Evolutionary conservation across 208 protist genomes (phyloP), one percentile per base, ranked within the genome.

Genomic region (Balamuthia mandrillaris): DNA sequence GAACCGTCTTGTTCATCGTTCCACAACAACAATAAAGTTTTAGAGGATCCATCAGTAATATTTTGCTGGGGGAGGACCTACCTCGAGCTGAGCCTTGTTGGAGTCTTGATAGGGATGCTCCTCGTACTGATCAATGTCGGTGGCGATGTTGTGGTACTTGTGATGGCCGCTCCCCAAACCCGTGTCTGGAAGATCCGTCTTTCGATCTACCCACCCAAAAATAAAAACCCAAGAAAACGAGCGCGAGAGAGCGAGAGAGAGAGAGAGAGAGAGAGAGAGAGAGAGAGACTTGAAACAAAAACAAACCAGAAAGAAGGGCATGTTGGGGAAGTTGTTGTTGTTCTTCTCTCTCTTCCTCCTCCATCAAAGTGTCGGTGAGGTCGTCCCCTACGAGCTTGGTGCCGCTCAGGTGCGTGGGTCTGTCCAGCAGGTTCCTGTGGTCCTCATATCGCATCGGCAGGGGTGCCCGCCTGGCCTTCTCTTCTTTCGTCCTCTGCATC

Each of bases 321-420:
- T n/a, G 0, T n/a, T 75, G 65, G 27, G 65, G 39, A 75, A 44
- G 65, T 18, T 21, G 1, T 37, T 37, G 6, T n/a, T n/a, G n/a
- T n/a, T 75, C n/a, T 27, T 75, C 65, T 16, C 39, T 37, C 65
- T 75, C 65, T n/a, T n/a, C n/a, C 16, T 75, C 65, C 21, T 75
- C 65, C 39, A 75, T 45, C 3, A 75, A 44, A 12, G 65, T 75
- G 37, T 75, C 65, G 41, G 65, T 75, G 39, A 75, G 65, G 65
- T 75, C 65, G 16, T 75, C 65, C 1, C 65, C 65, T 6, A 44
- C 35, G 21, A 75, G 65, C 39, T 18, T 0, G 0, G 52, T 4
- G n/a, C 65, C 65, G 41, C n/a, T 75, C 39, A 75, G 2, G 39
- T 75, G 65, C n/a, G 27, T 31, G 2, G 6, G 65, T 7, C 65